Base-by-base conservation (phyloP, 2,329 filamentous ascomycete species). In the Neurospora sp. region DNA sequence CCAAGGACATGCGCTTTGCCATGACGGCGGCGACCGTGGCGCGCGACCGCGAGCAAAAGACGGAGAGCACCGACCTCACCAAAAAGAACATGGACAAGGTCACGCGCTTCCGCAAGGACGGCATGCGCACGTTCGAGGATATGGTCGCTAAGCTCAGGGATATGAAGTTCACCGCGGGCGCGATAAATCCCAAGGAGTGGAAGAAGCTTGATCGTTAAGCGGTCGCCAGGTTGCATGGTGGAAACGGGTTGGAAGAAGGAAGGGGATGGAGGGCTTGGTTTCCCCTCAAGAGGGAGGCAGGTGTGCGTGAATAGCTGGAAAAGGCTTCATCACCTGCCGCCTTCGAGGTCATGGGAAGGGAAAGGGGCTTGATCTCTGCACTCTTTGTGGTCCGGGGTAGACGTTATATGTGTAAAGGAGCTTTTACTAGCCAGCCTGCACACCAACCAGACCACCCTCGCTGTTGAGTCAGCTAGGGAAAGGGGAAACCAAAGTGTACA, bases 1-100 rank as follows among this genome's bases (percentile, higher is more conserved):
- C 93, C 40, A 91, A 90, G 79, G 96, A 99, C 81, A 92, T 97
- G 84, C 91, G 94, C 40, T 97, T 97, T 82, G 92, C 93, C 76
- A 89, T 98, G 87, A 97, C 94, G 2, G 96, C 96, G 36, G 91
- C 91, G 75, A 90, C 92, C 0, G 85, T 98, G 6, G 92, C 92
- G 62, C 85, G 89, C 33, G 86, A 89, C 77, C 81, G 84, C 70
- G 77, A 79, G 66, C 79, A 88, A 15, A 85, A 88, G 46, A 84
- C 87, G 68, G 79, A 82, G 2, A 82, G 92, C 76, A 91, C 88
- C 74, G 86, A 91, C 39, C 83, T 96, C 75, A 97, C 95, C 40
- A 82, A 84, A 70, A 85, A 87, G 77, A 98, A 98, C 82, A 85
- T 95, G 66, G 83, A 85, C 73, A 98, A 98, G 82, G 92, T 96